Evolutionary conservation across 805 yeast genomes (phyloP).

Genomic region (Candida tibetensis): DNA sequence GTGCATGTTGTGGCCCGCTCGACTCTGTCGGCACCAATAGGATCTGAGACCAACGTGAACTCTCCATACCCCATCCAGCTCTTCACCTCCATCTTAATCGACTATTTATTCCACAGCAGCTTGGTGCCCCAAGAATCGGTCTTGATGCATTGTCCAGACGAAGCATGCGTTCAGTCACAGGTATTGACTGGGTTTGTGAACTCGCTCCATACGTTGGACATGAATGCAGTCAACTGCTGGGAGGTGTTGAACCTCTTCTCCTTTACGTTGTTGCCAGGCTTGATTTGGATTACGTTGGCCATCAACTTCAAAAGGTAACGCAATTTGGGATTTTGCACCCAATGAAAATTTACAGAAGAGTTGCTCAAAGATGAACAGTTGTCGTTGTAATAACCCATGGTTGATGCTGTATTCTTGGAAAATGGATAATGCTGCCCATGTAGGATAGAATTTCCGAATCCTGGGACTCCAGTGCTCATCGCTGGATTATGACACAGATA

Average conservation of each 20-base stretch:
- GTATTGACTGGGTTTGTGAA: slow-evolving; percentile 4
- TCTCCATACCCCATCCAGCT: slow-evolving; percentile 9
- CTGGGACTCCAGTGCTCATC: too few relatives aligned
- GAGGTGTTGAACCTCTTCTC: slow-evolving; percentile 17
- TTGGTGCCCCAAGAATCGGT: slow-evolving; percentile 2
- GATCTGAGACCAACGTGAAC: neutral
- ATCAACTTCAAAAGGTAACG: slow-evolving; percentile 8
- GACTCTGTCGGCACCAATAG: neutral
- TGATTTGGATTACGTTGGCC: slow-evolving; percentile 21
- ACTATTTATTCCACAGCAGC: slow-evolving; percentile 15
- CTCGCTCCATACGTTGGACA: slow-evolving; percentile 8
- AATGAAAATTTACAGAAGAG: too few relatives aligned
- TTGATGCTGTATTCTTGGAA: too few relatives aligned
- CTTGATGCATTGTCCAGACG: slow-evolving; percentile 5
- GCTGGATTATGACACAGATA: too few relatives aligned
- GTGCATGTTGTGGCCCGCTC: slow-evolving; percentile 1
- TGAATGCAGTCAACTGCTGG: slow-evolving; percentile 16
- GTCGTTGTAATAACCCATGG: too few relatives aligned
- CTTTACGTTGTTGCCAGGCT: slow-evolving; percentile 20
- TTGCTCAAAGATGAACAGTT: too few relatives aligned
- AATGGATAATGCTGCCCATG: too few relatives aligned
- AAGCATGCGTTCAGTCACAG: slow-evolving; percentile 6
- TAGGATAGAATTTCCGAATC: too few relatives aligned
- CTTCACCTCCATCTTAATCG: slow-evolving; percentile 17
- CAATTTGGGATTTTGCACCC: too few relatives aligned